These are phyloP conservation scores for Neopestalotiopsis clavispora DNA, from an alignment of 2,329 filamentous ascomycete genomes.

Conservation along the genomic window DNA sequence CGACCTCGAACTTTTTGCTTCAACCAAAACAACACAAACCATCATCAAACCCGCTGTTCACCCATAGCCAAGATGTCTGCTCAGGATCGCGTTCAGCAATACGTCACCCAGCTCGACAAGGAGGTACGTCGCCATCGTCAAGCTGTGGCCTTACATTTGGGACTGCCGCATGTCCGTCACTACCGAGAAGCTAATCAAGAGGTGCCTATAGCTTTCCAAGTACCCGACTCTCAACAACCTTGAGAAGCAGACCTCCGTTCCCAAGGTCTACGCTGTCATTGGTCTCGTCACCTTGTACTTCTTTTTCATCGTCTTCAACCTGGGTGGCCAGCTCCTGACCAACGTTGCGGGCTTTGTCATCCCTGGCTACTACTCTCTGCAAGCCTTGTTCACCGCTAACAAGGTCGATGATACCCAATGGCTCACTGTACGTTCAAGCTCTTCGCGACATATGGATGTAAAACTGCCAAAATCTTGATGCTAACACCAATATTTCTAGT, in stretches of 20 bases:
- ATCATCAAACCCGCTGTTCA: conserved; percentile 19
- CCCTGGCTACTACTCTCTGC: conserved; percentile 83
- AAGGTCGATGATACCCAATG: conserved; percentile 84
- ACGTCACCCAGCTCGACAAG: conserved; percentile 80
- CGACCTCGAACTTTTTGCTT: not conserved
- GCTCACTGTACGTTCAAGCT: conserved; percentile 65
- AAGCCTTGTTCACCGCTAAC: conserved; percentile 73
- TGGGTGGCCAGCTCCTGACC: conserved; percentile 85
- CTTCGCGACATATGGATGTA: not conserved
- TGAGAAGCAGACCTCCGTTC: conserved; percentile 81
- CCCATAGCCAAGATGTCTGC: conserved; percentile 65
- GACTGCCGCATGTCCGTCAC: conserved; percentile 21
- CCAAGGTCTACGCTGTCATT: conserved; percentile 84
- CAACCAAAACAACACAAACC: conserved; percentile 15
- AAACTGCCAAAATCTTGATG: not conserved
- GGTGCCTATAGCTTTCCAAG: conserved; percentile 72
- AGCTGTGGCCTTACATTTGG: not conserved
- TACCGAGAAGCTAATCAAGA: conserved; percentile 22
- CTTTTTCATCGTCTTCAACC: conserved; percentile 92
- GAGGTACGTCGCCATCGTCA: conserved; percentile 62
- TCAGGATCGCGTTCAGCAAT: conserved; percentile 78
- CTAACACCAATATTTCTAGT: conserved; percentile 56
- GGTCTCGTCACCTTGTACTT: conserved; percentile 81
- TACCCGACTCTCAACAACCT: conserved; percentile 84
- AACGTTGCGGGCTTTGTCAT: conserved; percentile 85